These are phyloP conservation scores for Pseudocercospora pini-densiflorae DNA, from an alignment of 2,329 filamentous ascomycete genomes.

Conservation along the genomic window DNA sequence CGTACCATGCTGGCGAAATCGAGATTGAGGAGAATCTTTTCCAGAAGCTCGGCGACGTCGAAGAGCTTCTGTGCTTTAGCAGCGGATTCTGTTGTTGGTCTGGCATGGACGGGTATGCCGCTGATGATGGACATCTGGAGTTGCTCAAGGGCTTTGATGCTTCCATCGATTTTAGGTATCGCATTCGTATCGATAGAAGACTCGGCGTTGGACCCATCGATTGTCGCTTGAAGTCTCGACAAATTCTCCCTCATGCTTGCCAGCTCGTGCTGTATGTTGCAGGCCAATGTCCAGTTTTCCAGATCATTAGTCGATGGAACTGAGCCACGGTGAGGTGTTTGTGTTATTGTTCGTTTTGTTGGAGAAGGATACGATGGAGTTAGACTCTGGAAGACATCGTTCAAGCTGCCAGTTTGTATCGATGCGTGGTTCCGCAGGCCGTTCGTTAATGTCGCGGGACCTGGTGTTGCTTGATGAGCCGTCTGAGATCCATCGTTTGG, in stretches of 20 bases:
- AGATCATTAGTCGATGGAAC: background rate
- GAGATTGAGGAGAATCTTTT: slow-evolving; percentile 17
- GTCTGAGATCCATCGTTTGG: too few species aligned
- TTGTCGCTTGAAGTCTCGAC: background rate
- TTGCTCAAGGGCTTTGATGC: slow-evolving; percentile 2
- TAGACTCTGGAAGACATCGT: background rate
- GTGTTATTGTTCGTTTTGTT: too few species aligned
- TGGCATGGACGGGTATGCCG: slow-evolving; percentile 1
- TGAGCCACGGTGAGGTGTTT: too few species aligned
- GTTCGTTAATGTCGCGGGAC: background rate
- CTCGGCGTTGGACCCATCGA: background rate
- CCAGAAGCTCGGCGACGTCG: slow-evolving; percentile 17
- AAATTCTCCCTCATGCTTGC: background rate
- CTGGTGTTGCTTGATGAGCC: background rate
- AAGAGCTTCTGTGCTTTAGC: slow-evolving; percentile 6
- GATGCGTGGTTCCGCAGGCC: background rate
- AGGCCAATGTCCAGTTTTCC: background rate
- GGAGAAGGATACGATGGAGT: background rate
- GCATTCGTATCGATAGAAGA: background rate
- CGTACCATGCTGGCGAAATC: slow-evolving; percentile 5
- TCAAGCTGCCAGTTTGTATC: background rate
- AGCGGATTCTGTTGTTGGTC: slow-evolving; percentile 9
- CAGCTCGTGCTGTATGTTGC: background rate
- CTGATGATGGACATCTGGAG: background rate
- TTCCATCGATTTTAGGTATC: background rate